Evolutionary conservation across 164 flowering plant genomes (phyloP), one percentile per base, ranked within the genome.

Genomic region (Vitis riparia): DNA sequence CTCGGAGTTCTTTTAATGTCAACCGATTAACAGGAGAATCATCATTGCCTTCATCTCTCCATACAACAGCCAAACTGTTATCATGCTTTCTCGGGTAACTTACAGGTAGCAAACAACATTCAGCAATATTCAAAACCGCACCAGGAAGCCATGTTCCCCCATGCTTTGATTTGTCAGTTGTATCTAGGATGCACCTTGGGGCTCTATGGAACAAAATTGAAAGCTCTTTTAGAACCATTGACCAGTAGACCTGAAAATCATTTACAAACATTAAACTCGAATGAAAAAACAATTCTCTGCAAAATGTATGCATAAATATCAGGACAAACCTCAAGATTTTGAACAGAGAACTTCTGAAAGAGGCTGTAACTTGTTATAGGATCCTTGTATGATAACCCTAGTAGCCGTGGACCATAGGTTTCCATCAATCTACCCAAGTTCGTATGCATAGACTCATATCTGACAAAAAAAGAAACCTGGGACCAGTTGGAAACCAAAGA

Each of bases 61-160:
- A 95, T 47, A 89, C 73, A 68, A 93, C 59, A 13, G 90, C 97
- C 67, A 85, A 44, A 71, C 82, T 72, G 15, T 84, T 74, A 68
- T 95, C 92, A 50, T 79, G 76, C 75, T 88, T 93, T 49, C 80
- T 79, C 0, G 84, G 86, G 72, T 71, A 72, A 67, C 61, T 72
- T 15, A 72, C 67, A 2, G 99, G 84, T 49, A 74, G 66, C 71
- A 95, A 71, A 81, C 98, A 95, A 69, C 98, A 87, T 71, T 95
- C 98, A 9, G 97, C 94, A 55, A 95, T 86, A 72, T 93, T 95
- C 55, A 91, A 58, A 72, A 85, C 75, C 1, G 97, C 72, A 67
- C 86, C 97, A 3, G 97, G 97, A 79, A 95, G 76, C 98, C 99
- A 95, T 8, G 78, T 78, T 59, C 93, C 98, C 27, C 91, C 87